These are phyloP conservation scores for Trebouxia sp. DNA, from an alignment of 139 green algal genomes.

Conservation along the genomic window DNA sequence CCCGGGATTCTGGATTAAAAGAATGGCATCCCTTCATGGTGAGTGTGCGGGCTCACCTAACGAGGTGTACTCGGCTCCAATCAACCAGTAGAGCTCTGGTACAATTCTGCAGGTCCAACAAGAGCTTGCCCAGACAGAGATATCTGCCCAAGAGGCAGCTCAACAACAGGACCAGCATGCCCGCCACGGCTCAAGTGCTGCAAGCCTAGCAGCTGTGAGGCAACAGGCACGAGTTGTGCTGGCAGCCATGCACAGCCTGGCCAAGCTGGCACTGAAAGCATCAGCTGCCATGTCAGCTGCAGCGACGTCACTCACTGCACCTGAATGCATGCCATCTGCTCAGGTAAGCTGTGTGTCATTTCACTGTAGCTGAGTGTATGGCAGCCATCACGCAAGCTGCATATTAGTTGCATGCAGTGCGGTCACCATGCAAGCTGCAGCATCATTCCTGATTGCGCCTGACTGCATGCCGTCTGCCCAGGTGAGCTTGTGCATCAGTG, in stretches of 20 bases:
- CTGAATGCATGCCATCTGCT: neutral
- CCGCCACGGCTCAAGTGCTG: neutral
- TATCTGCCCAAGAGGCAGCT: neutral
- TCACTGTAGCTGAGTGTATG: neutral
- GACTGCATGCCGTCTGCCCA: too few relatives aligned
- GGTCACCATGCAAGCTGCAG: conserved; percentile 12
- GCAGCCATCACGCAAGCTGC: too few relatives aligned
- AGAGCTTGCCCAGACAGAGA: neutral
- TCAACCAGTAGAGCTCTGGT: too few relatives aligned
- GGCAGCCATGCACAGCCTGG: neutral
- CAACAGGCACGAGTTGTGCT: neutral
- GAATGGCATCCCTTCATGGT: too few relatives aligned
- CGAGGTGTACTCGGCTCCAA: too few relatives aligned
- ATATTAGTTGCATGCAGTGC: too few relatives aligned
- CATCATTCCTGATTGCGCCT: too few relatives aligned
- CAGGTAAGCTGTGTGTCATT: neutral
- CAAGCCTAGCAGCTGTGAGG: neutral
- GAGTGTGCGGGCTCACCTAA: too few relatives aligned
- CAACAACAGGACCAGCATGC: neutral
- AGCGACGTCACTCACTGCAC: neutral
- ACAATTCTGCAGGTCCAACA: neutral
- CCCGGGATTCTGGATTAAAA: too few relatives aligned
- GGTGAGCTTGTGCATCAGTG: too few relatives aligned
- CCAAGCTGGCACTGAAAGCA: neutral
- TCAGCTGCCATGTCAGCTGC: conserved; percentile 19